A percentile compares a stretch with the other conserved stretches of the same genome.
Evolutionary conservation across 2,329 filamentous ascomycete genomes (phyloP).

Genomic region (Lachnellula occidentalis): DNA sequence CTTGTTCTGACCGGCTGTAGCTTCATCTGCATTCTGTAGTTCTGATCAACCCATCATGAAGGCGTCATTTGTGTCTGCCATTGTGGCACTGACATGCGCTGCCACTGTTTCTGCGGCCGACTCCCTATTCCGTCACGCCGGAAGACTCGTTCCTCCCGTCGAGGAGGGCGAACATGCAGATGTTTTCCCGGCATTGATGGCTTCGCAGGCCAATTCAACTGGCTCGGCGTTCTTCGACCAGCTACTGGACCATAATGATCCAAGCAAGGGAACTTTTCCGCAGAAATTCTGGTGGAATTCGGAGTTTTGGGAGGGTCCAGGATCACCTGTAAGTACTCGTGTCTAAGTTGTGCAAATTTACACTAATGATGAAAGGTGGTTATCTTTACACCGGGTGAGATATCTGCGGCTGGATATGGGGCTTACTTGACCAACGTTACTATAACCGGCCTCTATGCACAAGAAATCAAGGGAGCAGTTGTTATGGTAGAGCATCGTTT

Average conservation of each 20-base stretch:
- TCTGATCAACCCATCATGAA: conserved; percentile 19
- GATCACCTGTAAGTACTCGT: conserved; percentile 42
- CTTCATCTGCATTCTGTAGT: conserved; percentile 2
- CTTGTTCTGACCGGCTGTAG: background rate
- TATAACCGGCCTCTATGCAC: conserved; percentile 45
- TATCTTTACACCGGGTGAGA: conserved; percentile 49
- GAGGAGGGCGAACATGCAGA: conserved; percentile 18
- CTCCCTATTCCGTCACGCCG: conserved; percentile 16
- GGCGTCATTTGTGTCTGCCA: conserved; percentile 20
- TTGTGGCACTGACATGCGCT: conserved; percentile 15
- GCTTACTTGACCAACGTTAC: conserved; percentile 46
- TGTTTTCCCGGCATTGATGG: conserved; percentile 4
- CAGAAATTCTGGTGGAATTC: conserved; percentile 50
- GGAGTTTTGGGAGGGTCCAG: conserved; percentile 47
- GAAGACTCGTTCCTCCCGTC: conserved; percentile 22
- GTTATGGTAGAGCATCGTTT: conserved; percentile 54
- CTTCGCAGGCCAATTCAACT: conserved; percentile 12
- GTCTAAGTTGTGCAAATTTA: no score
- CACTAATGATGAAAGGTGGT: conserved; percentile 34
- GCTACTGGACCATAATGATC: conserved; percentile 53
- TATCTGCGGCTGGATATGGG: conserved; percentile 40
- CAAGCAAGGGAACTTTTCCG: conserved; percentile 48
- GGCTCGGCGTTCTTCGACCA: conserved; percentile 35
- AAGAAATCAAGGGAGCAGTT: conserved; percentile 48
- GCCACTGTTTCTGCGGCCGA: conserved; percentile 10